Base-by-base conservation (phyloP, 805 yeast species). In the Candida dajiaensis region DNA sequence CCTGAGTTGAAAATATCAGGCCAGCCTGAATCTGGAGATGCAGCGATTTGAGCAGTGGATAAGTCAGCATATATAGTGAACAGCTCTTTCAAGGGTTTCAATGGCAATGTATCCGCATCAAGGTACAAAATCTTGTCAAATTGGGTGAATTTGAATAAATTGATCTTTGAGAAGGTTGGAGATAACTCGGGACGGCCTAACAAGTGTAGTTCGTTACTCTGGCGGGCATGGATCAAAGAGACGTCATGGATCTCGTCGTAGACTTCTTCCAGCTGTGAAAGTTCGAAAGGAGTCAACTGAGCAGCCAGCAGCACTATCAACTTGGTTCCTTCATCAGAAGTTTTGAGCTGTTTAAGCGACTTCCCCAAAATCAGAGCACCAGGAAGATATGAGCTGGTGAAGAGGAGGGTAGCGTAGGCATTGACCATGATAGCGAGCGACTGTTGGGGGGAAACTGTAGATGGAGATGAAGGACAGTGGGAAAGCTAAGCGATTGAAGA, bases 1-100 rank as follows among this genome's bases (percentile, higher is more conserved):
- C 95, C 95, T 13, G 89, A 78, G 64, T 87, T 87, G 71, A 87
- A 87, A 43, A 83, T 74, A 66, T 87, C 95, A 0, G 95, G 95
- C 84, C 92, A 87, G n/a, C 95, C 94, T 13, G 78, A 69, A 63
- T 87, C 95, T 0, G 94, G 87, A 7, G 82, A 68, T 0, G 94
- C 63, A 11, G 54, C 54, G 15, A 59, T 52, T 48, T 67, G 66
- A 10, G 48, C 31, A 11, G 52, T 47, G 5, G 56, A 39, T 2
- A 58, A 26, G 6, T 53, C 52, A 43, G 57, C 50, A 15, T 57
- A 46, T 6, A 50, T 25, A 3, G 38, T 47, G 29, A 67, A 58
- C 6, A 52, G 26, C 4, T 42, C 40, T 21, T 31, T 38, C 0
- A 70, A 46, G 11, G 65, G 61, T 35, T 66, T 55, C 28, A 69